A percentile compares a stretch with the other conserved stretches of the same genome.
These are phyloP conservation scores for Carex cristatella DNA, from an alignment of 176 grass and related monocot genomes.

Conservation along the genomic window DNA sequence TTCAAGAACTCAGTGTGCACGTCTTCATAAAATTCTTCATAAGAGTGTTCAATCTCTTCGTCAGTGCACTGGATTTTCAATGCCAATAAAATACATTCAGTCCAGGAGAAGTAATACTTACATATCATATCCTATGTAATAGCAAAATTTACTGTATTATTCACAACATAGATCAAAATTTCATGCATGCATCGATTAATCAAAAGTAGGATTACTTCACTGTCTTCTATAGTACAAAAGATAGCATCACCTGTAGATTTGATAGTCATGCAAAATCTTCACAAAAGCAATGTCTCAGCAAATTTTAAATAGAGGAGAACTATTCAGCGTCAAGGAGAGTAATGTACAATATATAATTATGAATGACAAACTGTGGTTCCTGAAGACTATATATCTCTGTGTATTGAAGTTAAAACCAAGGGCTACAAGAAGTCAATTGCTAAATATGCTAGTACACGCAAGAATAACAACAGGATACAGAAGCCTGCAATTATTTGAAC, in stretches of 20 bases:
- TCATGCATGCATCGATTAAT: conserved; percentile 6
- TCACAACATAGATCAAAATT: neutral
- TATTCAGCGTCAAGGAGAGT: conserved; percentile 66
- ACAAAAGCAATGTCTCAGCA: conserved; percentile 38
- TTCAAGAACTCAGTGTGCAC: conserved; percentile 98
- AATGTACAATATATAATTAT: conserved; percentile 15
- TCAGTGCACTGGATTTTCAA: conserved; percentile 69
- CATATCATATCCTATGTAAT: neutral
- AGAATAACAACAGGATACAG: neutral
- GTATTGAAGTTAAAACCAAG: conserved; percentile 1
- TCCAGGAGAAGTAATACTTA: neutral
- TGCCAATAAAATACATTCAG: conserved; percentile 36
- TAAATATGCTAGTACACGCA: neutral
- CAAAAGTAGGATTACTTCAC: conserved; percentile 11
- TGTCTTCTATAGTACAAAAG: neutral
- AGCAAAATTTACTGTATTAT: neutral
- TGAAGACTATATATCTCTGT: neutral
- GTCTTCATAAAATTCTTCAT: conserved; percentile 99
- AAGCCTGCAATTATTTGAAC: neutral
- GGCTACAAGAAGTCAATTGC: neutral
- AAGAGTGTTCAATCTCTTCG: conserved; percentile 80
- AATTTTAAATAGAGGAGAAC: conserved; percentile 29
- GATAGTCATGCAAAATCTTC: conserved; percentile 33
- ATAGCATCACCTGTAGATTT: conserved; percentile 57
- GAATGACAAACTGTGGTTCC: neutral